Evolutionary conservation across 1,284 basidiomycete species (phyloP), one percentile per base, ranked within the genome.

Genomic region (Leccinum fallax): DNA sequence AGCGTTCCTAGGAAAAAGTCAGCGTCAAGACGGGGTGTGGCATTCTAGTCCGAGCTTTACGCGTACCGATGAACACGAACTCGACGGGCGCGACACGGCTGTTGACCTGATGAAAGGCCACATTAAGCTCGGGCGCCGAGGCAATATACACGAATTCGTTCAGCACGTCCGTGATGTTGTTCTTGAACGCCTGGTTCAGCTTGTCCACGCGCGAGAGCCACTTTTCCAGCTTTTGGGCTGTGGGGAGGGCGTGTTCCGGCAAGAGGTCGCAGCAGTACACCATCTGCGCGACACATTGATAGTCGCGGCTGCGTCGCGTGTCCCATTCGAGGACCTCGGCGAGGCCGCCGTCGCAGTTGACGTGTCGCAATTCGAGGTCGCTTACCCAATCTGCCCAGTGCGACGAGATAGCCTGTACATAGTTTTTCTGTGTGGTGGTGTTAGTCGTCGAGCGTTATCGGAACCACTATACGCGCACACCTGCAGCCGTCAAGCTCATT

Each of bases 21-120:
- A 55, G 54, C 38, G 11, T 28, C 36, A 24, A 38, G 11, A 49
- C 8, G 46, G 5, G 8, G 15, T 0, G n/a, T 8, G 30, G 30
- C 51, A 3, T 26, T 24, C 24, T 8, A 5, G n/a, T 49, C n/a
- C 13, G 4, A 4, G 9, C 5, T 43, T 21, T 24, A 21, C 21
- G 24, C 61, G 54, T 66, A 88, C 89, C 89, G 40, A 89, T 85
- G 74, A 88, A 92, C 28, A 89, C 83, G 70, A 92, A 91, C 71
- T 92, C 89, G 10, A 86, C 83, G 2, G 90, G 90, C 0, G 90
- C 85, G 32, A 91, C 79, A n/a, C 85, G 81, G 60, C 82, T 80
- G 57, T 77, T 74, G 21, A 89, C 81, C 24, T 79, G 76, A 26
- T 67, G 76, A 66, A 90, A 87, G 1, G 75, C 82, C 21, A 67